phyloP scores from a whole-genome alignment of 2,329 filamentous ascomycete genomes.

The Penicillium rolfsii region DNA sequence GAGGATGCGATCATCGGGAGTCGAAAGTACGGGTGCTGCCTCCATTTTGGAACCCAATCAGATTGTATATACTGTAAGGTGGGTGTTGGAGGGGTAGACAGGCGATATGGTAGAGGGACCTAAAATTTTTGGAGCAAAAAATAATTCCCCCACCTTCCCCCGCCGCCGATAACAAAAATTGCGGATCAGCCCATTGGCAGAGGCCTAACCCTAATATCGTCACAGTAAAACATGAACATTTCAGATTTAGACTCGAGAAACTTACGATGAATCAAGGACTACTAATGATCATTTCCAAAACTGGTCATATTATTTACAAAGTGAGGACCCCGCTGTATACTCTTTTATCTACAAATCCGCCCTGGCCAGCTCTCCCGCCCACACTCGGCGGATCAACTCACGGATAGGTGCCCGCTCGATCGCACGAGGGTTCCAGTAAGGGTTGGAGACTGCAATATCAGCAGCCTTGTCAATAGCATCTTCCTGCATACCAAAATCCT shows the following conservation, averaged over 20 bases:
- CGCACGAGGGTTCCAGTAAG: slow-evolving; percentile 62
- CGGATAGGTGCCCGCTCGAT: slow-evolving; percentile 57
- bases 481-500: slow-evolving; percentile 63
- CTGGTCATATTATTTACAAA: background rate
- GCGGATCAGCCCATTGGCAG: slow-evolving; percentile 27
- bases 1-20: slow-evolving; percentile 64
- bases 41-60: slow-evolving; percentile 40
- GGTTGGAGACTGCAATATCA: slow-evolving; percentile 61
- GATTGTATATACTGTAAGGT: slow-evolving; percentile 1
- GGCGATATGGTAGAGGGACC: slow-evolving; percentile 11
- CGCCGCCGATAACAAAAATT: slow-evolving; percentile 30
- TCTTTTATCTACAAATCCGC: slow-evolving; percentile 51
- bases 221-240: background rate
- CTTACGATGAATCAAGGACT: background rate
- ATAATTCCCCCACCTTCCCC: slow-evolving; percentile 39
- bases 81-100: slow-evolving; percentile 14
- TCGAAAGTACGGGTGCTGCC: slow-evolving; percentile 63
- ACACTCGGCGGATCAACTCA: slow-evolving; percentile 63
- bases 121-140: slow-evolving; percentile 26
- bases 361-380: slow-evolving; percentile 61
- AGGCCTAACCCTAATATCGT: slow-evolving; percentile 18
- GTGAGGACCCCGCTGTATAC: background rate
- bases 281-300: background rate
- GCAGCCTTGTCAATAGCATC: slow-evolving; percentile 63
- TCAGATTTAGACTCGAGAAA: background rate